Conservation (phyloP, 805 yeast genomes). For the fission yeast (Schizosaccharomyces pombe) region ASM294v3 CU329670.1:3916501-3917000, state of each 20-base stretch:
- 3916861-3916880: slow-evolving; percentile 41
- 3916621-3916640: slow-evolving; percentile 20
- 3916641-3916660: slow-evolving; percentile 19
- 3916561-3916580: slow-evolving; percentile 15
- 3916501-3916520: slow-evolving; percentile 8
- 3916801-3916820: slow-evolving; percentile 30
- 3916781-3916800: slow-evolving; percentile 26
- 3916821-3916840: slow-evolving; percentile 55
- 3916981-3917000: slow-evolving; percentile 23
- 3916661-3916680: slow-evolving; percentile 21
- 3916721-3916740: slow-evolving; percentile 32
- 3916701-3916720: slow-evolving; percentile 18
- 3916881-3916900: neutral
- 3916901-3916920: slow-evolving; percentile 23
- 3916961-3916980: slow-evolving; percentile 30
- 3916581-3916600: slow-evolving; percentile 23
- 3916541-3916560: neutral
- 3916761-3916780: slow-evolving; percentile 20
- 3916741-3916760: slow-evolving; percentile 51
- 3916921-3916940: slow-evolving; percentile 30
- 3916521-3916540: slow-evolving; percentile 8
- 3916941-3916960: slow-evolving; percentile 44
- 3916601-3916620: slow-evolving; percentile 30
- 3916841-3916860: slow-evolving; percentile 35
- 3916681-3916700: slow-evolving; percentile 15